phyloP scores from a whole-genome alignment of 2,329 filamentous ascomycete genomes.

The Macrophomina pseudophaseolina region DNA sequence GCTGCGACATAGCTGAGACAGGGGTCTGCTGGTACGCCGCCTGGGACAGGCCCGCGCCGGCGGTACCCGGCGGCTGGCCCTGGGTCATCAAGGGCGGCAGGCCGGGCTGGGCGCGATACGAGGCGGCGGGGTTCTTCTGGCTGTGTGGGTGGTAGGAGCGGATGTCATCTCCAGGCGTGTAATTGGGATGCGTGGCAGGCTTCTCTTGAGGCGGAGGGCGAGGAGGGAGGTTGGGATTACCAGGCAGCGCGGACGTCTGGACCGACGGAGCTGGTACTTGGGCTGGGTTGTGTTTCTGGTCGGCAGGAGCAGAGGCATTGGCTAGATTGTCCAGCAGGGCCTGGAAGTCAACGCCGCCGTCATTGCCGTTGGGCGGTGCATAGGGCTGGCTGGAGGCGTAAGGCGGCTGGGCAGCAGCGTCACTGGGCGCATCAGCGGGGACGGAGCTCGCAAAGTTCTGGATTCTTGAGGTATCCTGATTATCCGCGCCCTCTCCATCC shows the following conservation, averaged over 20 bases:
- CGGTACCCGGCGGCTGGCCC: conserved; percentile 27
- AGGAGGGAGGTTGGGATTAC: conserved; percentile 51
- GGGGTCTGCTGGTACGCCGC: conserved; percentile 28
- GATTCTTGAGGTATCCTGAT: conserved; percentile 46
- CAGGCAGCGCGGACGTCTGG: conserved; percentile 43
- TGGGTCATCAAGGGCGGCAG: conserved; percentile 36
- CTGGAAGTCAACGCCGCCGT: conserved; percentile 51
- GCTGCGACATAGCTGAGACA: conserved; percentile 31
- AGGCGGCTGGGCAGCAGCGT: conserved; percentile 36
- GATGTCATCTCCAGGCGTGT: conserved; percentile 54
- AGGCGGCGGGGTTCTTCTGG: conserved; percentile 39
- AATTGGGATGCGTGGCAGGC: conserved; percentile 54
- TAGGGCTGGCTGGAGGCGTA: conserved; percentile 29
- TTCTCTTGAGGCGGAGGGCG: conserved; percentile 56
- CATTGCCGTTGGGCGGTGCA: conserved; percentile 36
- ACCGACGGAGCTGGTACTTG: conserved; percentile 28
- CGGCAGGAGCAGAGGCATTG: conserved; percentile 26
- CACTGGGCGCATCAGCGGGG: conserved; percentile 41
- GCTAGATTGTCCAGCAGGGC: conserved; percentile 51
- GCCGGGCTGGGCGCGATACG: conserved; percentile 37
- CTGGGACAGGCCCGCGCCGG: conserved; percentile 14
- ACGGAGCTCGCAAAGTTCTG: conserved; percentile 43
- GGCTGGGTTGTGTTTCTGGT: conserved; percentile 32
- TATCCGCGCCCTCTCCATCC: conserved; percentile 35
- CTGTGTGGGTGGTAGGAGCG: conserved; percentile 57